A percentile compares a stretch with the other conserved stretches of the same genome.
Conservation (phyloP, 2,329 filamentous ascomycete species). For the Colletotrichum coccodes region DNA sequence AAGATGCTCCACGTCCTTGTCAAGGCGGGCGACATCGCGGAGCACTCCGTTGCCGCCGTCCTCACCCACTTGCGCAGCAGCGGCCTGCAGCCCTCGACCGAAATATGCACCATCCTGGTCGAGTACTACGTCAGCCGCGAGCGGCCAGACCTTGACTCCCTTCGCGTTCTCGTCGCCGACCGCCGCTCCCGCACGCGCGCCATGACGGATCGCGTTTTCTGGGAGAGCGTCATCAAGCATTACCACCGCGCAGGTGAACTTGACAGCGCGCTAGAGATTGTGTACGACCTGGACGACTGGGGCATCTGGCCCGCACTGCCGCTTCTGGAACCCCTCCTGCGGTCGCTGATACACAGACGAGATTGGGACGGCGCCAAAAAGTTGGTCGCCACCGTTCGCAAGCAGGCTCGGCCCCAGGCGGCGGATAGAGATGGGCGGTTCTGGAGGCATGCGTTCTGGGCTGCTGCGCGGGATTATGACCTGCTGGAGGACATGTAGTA, state of each 20-base stretch:
- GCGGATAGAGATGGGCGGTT: constrained; percentile 41
- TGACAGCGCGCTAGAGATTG: constrained; percentile 45
- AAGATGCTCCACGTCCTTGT: constrained; percentile 76
- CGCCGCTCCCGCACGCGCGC: constrained; percentile 34
- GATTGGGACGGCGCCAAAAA: constrained; percentile 41
- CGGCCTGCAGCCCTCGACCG: constrained; percentile 63
- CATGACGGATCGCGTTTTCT: constrained; percentile 38
- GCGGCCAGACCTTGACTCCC: constrained; percentile 67
- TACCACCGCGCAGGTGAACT: constrained; percentile 29
- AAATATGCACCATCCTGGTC: constrained; percentile 81
- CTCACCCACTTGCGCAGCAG: constrained; percentile 69
- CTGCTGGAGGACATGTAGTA: constrained; percentile 42
- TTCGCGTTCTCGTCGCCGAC: constrained; percentile 70
- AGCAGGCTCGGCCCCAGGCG: constrained; percentile 16
- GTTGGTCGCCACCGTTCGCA: constrained; percentile 44
- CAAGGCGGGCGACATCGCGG: constrained; percentile 50
- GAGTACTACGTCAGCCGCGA: constrained; percentile 71
- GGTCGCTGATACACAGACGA: constrained; percentile 17
- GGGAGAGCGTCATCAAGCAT: constrained; percentile 34
- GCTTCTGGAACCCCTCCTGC: constrained; percentile 31
- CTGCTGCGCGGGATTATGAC: constrained; percentile 51
- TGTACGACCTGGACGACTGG: constrained; percentile 53
- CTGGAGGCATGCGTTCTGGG: constrained; percentile 63
- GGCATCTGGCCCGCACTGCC: constrained; percentile 37
- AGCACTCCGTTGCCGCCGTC: constrained; percentile 66